Evolutionary conservation across 495 filamentous ascomycete species (phyloP), one percentile per base, ranked within the genome.

Genomic region (Staphylotrichum longicolle): DNA sequence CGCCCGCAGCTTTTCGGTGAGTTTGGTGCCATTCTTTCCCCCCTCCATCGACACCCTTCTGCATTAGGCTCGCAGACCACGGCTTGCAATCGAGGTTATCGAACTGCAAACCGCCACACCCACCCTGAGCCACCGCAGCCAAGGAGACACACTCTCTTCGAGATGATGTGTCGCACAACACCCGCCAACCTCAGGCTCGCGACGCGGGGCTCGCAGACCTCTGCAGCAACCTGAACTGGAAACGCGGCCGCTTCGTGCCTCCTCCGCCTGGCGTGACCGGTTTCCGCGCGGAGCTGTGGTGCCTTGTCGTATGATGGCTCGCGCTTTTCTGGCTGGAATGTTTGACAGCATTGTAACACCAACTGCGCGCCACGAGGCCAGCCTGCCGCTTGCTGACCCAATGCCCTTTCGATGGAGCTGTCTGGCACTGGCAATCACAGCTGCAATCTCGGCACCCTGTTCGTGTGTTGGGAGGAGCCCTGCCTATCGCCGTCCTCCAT

Each of bases 81-180:
- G 15, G 20, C 20, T 27, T 27, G 20, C 20, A 27, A 27, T 27
- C 20, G 20, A 27, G 20, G 20, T 27, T 27, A 27, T 27, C 20
- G 20, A 27, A 27, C 20, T 27, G 20, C 20, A 27, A 27, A 27
- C 20, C 20, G 20, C 20, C 20, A 27, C 20, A 27, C 20, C 20
- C 1, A 27, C 20, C 20, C 20, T 27, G 20, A 27, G 20, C 20
- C 20, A 27, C 20, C 20, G 20, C 20, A 27, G 20, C 20, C 20
- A 27, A 27, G 20, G 20, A 27, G 20, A 27, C 20, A 27, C 20
- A 27, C 20, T 27, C 20, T n/a, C 49, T 7, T 54, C 35, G 45
- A 58, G 37, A 63, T 54, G 39, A 53, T 58, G 50, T 55, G 61
- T 63, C 49, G 44, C 61, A 41, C 55, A 58, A 5, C 39, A 39